Evolutionary conservation across 2,329 filamentous ascomycete genomes (phyloP), one percentile per base, ranked within the genome.

Genomic region (Didymella pinodella): DNA sequence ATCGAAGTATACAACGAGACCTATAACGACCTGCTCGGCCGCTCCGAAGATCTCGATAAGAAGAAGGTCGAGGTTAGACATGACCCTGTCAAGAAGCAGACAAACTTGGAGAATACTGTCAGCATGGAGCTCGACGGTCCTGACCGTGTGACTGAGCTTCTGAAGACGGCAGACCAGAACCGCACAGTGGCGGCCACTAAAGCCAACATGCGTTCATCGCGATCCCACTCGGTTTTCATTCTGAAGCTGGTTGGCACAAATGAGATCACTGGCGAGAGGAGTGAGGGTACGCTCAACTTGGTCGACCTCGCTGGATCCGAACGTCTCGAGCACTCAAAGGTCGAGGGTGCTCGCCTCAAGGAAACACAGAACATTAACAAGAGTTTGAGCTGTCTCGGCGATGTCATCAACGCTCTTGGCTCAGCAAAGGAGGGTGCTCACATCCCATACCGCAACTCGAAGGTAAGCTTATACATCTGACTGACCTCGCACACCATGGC

Each of bases 1-100:
- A 88, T 98, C 14, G 95, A 99, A 74, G 95, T 99, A 6, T 99
- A 99, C 85, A 98, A 99, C 64, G 95, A 99, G 75, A 95, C 96
- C 62, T 84, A 99, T 63, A 93, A 97, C 74, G 95, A 99, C 75
- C 80, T 99, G 14, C 85, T 99, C 3, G 88, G 89, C 12, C 86
- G 84, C 54, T 86, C 89, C 0, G 88, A 90, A 54, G 84, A 89
- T 20, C 84, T 92, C 49, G 87, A 89, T 63, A 92, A 90, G 79
- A 92, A 90, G 79, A 96, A 92, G 79, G 89, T 94, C 48, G 92
- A 96, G 69, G 94, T 97, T 57, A 87, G 91, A 2, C 95, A 98
- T 66, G 94, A 98, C 70, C 86, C 92, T 41, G 80, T 83, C 34
- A 91, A 89, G 67, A 92, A 91, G 79, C 90, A 92, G 75, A 97